Conservation (phyloP, 176 grass and related monocot species). For the Urochloa ruziziensis region DNA sequence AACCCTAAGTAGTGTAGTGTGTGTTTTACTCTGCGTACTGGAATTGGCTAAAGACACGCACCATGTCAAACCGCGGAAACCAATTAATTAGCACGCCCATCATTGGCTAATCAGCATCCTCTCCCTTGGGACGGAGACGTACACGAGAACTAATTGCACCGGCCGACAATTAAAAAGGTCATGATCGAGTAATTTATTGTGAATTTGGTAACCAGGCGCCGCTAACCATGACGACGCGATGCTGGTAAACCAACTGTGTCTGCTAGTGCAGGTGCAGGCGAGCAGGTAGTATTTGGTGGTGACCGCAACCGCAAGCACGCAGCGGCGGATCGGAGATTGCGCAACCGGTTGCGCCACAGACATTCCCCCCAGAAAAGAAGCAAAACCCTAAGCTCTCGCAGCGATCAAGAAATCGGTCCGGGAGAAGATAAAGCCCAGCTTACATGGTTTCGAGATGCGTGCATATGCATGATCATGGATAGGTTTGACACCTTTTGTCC, state of each 20-base stretch:
- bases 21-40: background rate
- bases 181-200: background rate
- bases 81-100: background rate
- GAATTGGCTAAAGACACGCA: no score
- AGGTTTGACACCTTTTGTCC: background rate
- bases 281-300: conserved; percentile 16
- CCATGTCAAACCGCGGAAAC: background rate
- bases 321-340: no score
- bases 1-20: no score
- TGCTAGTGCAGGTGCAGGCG: background rate
- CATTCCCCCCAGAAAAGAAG: background rate
- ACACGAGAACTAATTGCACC: background rate
- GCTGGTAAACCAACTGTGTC: background rate
- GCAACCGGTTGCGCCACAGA: background rate
- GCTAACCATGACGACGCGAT: background rate
- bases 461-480: background rate
- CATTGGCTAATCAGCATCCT: background rate
- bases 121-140: background rate
- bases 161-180: background rate
- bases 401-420: background rate
- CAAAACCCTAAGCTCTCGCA: background rate
- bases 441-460: background rate
- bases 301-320: background rate
- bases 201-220: conserved; percentile 5
- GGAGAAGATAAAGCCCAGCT: background rate